These are phyloP conservation scores for Tetracladium setigerum DNA, from an alignment of 495 filamentous ascomycete genomes.

Conservation along the genomic window DNA sequence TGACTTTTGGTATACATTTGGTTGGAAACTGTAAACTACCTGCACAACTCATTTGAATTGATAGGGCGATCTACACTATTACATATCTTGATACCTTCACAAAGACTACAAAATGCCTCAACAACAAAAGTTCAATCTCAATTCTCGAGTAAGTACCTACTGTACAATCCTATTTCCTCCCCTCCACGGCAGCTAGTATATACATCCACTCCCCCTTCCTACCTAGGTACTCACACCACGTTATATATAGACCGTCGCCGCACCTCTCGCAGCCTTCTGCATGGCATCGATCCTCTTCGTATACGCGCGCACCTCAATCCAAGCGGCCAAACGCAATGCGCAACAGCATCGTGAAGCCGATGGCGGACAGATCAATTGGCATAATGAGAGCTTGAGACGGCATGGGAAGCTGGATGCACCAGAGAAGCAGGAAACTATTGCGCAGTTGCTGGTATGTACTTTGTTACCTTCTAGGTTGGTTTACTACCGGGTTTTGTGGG, in stretches of 20 bases:
- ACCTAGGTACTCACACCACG: not conserved
- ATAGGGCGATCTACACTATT: not conserved
- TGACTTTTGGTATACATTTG: too few species aligned
- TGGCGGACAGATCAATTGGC: slow-evolving; percentile 38
- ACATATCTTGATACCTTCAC: too few species aligned
- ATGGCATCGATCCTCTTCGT: slow-evolving; percentile 40
- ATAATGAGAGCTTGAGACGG: slow-evolving; percentile 34
- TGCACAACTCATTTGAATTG: too few species aligned
- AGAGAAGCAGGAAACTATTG: slow-evolving; percentile 16
- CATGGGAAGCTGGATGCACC: slow-evolving; percentile 33
- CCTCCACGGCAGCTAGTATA: not conserved
- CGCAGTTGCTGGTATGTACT: slow-evolving; percentile 6
- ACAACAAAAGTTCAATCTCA: slow-evolving; percentile 18
- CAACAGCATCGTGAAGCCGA: slow-evolving; percentile 35
- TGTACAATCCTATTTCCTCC: not conserved
- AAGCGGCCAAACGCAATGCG: slow-evolving; percentile 35
- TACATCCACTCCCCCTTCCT: not conserved
- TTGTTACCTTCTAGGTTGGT: too few species aligned
- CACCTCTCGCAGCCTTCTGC: slow-evolving; percentile 38
- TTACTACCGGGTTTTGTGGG: too few species aligned
- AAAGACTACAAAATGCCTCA: slow-evolving; percentile 10
- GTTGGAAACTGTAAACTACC: too few species aligned
- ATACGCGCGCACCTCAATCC: slow-evolving; percentile 34
- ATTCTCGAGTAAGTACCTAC: slow-evolving; percentile 9
- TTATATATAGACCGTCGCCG: slow-evolving; percentile 30